These are phyloP conservation scores for Starmerella kuoi DNA, from an alignment of 805 yeast genomes.

Conservation along the genomic window DNA sequence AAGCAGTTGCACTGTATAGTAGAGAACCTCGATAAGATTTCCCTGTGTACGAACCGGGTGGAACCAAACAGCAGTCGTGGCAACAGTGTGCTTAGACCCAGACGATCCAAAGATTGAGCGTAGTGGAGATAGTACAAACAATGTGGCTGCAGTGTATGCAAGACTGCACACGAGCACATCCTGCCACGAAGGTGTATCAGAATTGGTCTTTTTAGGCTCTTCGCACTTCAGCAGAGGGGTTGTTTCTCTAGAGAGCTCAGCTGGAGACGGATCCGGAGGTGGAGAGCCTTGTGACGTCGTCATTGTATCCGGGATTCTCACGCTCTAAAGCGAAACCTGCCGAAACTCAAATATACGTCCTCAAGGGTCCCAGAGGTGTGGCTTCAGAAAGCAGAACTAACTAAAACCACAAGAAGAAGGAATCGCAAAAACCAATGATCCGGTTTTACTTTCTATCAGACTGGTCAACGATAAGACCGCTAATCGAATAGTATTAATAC, in stretches of 20 bases:
- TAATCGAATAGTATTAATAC: too few relatives aligned
- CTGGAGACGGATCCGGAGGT: not conserved
- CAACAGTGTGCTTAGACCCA: constrained; percentile 68
- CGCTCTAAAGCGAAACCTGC: too few relatives aligned
- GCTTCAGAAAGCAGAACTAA: too few relatives aligned
- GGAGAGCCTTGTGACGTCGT: too few relatives aligned
- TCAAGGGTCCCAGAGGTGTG: too few relatives aligned
- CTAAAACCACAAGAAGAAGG: too few relatives aligned
- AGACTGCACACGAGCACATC: constrained; percentile 40
- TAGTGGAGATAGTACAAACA: constrained; percentile 48
- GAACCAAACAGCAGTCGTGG: constrained; percentile 75
- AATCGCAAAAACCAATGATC: too few relatives aligned
- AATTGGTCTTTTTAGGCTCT: not conserved
- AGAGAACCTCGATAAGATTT: constrained; percentile 61
- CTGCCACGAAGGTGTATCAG: constrained; percentile 8
- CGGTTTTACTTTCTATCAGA: too few relatives aligned
- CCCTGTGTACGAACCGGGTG: constrained; percentile 73
- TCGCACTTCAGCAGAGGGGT: constrained; percentile 1
- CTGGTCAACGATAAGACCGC: too few relatives aligned
- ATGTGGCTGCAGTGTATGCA: constrained; percentile 62
- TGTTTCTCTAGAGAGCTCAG: not conserved
- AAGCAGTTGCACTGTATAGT: constrained; percentile 55
- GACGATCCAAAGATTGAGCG: constrained; percentile 45
- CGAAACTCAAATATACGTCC: too few relatives aligned
- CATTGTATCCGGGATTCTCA: too few relatives aligned